These are phyloP conservation scores for Trametopsis cervina DNA, from an alignment of 768 basidiomycete species.

Conservation along the genomic window DNA sequence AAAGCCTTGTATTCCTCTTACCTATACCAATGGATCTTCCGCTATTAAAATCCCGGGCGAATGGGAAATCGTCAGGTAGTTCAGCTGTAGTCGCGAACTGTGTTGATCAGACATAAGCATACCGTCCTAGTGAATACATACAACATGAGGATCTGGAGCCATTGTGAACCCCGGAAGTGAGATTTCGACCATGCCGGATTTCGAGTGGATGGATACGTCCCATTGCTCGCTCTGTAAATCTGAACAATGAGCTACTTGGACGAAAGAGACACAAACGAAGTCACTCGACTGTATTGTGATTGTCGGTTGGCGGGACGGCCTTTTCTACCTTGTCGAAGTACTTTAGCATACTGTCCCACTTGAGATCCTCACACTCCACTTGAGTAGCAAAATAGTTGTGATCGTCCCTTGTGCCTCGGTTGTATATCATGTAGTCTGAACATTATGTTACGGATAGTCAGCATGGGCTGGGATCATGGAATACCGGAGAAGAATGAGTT, in stretches of 20 bases:
- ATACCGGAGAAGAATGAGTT: slow-evolving; percentile 1
- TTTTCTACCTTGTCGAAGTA: slow-evolving; percentile 28
- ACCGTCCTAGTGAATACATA: no score
- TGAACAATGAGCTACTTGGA: no score
- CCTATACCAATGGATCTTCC: slow-evolving; percentile 13
- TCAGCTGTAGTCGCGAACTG: slow-evolving; percentile 4
- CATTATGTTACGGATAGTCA: slow-evolving; percentile 8
- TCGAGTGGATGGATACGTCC: no score
- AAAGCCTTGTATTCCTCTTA: background rate
- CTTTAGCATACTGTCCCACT: slow-evolving; percentile 20
- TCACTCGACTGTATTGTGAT: no score
- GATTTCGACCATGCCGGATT: no score
- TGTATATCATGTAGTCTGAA: background rate
- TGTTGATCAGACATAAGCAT: no score
- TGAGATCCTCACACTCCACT: slow-evolving; percentile 19
- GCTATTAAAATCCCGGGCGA: slow-evolving; percentile 13
- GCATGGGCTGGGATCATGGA: no score
- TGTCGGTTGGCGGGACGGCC: slow-evolving; percentile 2
- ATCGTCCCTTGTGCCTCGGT: background rate
- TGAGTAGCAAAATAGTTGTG: slow-evolving; percentile 6
- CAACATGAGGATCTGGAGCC: slow-evolving; percentile 8
- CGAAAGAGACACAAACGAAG: no score
- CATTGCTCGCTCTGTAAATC: no score
- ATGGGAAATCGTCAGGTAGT: slow-evolving; percentile 9
- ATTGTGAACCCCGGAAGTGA: slow-evolving; percentile 9